A percentile compares a stretch with the other conserved stretches of the same genome.
Conservation (phyloP, 345 rosid genomes). For the Nasturtium officinale region DNA sequence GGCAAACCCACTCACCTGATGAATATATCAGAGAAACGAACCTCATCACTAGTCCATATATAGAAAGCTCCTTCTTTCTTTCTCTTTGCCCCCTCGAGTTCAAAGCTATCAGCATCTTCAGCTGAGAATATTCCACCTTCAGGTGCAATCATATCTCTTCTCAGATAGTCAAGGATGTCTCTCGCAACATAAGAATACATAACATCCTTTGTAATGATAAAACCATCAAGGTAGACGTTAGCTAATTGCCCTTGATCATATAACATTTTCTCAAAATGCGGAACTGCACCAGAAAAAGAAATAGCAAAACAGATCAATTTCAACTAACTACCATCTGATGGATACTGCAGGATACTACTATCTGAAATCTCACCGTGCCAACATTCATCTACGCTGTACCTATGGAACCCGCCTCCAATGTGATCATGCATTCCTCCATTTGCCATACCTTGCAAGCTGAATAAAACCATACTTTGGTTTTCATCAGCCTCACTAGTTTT, state of each 20-base stretch:
- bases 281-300: conserved; percentile 59
- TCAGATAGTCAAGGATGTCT: conserved; percentile 84
- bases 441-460: conserved; percentile 86
- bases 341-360: not conserved
- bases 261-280: conserved; percentile 97
- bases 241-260: conserved; percentile 93
- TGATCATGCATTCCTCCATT: conserved; percentile 97
- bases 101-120: conserved; percentile 94
- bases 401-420: conserved; percentile 93
- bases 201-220: conserved; percentile 64
- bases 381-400: conserved; percentile 92
- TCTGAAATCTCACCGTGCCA: conserved; percentile 80
- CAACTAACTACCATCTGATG: not conserved
- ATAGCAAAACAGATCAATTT: not conserved
- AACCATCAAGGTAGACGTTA: conserved; percentile 78
- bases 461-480: conserved; percentile 59
- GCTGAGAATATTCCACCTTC: conserved; percentile 88
- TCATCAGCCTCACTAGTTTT: conserved; percentile 55
- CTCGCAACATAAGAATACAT: conserved; percentile 62
- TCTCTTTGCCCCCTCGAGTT: conserved; percentile 53
- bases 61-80: conserved; percentile 95
- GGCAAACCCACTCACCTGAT: not conserved
- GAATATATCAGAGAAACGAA: conserved; percentile 32
- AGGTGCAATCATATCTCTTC: conserved; percentile 88
- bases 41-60: conserved; percentile 82